A percentile compares a stretch with the other conserved stretches of the same genome.
phyloP scores from a whole-genome alignment of 2,329 filamentous ascomycete species.

The Ophiosphaerella herpotricha region DNA sequence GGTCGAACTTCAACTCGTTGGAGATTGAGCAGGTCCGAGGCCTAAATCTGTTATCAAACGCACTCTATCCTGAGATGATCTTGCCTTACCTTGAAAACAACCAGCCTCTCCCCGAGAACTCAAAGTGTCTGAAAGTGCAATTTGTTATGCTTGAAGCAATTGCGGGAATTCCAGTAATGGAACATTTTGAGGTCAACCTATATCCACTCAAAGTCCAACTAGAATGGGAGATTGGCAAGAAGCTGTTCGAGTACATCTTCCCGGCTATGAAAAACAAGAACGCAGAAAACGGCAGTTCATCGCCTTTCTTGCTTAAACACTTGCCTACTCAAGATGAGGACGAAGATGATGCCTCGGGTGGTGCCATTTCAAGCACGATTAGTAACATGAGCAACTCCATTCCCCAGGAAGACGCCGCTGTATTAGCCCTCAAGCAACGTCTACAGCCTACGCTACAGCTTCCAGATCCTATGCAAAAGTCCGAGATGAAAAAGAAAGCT shows the following conservation, averaged over 20 bases:
- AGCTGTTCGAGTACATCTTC: slow-evolving; percentile 96
- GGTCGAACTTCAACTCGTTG: slow-evolving; percentile 91
- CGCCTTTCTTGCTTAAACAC: slow-evolving; percentile 64
- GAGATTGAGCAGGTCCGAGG: slow-evolving; percentile 87
- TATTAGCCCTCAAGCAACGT: slow-evolving; percentile 78
- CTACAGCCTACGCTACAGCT: slow-evolving; percentile 77
- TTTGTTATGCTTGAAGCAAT: slow-evolving; percentile 99
- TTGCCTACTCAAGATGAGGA: slow-evolving; percentile 54
- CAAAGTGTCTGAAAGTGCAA: slow-evolving; percentile 89
- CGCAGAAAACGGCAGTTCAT: slow-evolving; percentile 59
- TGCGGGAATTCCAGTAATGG: slow-evolving; percentile 94
- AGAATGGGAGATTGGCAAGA: slow-evolving; percentile 89
- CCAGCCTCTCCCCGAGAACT: slow-evolving; percentile 61
- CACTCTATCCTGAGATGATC: slow-evolving; percentile 95
- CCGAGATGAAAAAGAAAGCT: slow-evolving; percentile 31
- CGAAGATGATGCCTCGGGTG: slow-evolving; percentile 52
- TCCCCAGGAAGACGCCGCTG: slow-evolving; percentile 54
- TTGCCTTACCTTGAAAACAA: slow-evolving; percentile 77
- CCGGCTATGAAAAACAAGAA: slow-evolving; percentile 70
- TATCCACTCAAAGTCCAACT: slow-evolving; percentile 93
- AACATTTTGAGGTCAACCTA: slow-evolving; percentile 92
- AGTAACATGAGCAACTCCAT: slow-evolving; percentile 25
- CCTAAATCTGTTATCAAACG: slow-evolving; percentile 85
- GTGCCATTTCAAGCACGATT: slow-evolving; percentile 17
- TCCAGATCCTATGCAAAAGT: slow-evolving; percentile 49